These are phyloP conservation scores for Alternaria rosae DNA, from an alignment of 2,329 filamentous ascomycete genomes.

Conservation along the genomic window DNA sequence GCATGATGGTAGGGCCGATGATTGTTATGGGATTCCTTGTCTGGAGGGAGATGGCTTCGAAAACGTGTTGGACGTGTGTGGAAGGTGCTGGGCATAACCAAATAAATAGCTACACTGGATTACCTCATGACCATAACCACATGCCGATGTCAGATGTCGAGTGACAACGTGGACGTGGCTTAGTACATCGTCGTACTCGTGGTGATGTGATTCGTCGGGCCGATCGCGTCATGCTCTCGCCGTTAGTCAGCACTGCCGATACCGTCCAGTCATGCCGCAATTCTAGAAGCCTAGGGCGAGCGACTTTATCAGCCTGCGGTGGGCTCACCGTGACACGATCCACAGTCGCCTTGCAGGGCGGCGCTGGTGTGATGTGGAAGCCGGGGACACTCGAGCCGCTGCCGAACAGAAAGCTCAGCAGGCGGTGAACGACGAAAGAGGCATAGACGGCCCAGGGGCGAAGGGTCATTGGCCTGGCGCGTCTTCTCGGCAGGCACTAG, in stretches of 20 bases:
- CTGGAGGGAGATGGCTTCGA: neutral
- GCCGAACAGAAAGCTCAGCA: constrained; percentile 28
- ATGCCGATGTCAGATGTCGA: neutral
- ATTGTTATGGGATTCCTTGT: neutral
- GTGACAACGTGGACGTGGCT: neutral
- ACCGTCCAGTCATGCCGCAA: neutral
- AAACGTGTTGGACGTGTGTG: neutral
- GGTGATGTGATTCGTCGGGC: constrained; percentile 4
- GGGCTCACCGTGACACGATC: constrained; percentile 34
- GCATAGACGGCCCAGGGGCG: constrained; percentile 3
- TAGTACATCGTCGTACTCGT: constrained; percentile 5
- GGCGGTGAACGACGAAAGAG: constrained; percentile 24
- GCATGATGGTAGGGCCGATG: neutral
- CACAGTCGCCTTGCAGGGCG: constrained; percentile 9
- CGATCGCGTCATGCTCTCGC: constrained; percentile 7
- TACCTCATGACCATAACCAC: neutral
- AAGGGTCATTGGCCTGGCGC: constrained; percentile 19
- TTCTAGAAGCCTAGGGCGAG: neutral
- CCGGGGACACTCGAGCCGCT: constrained; percentile 23
- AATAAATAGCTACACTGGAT: neutral
- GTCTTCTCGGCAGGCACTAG: constrained; percentile 26
- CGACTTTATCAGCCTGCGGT: constrained; percentile 23
- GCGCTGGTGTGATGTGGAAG: constrained; percentile 18
- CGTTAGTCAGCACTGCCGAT: neutral
- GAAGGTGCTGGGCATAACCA: no score